Conservation (phyloP, 192 early-diverging fungal species). For the Entomortierella parvispora region DNA sequence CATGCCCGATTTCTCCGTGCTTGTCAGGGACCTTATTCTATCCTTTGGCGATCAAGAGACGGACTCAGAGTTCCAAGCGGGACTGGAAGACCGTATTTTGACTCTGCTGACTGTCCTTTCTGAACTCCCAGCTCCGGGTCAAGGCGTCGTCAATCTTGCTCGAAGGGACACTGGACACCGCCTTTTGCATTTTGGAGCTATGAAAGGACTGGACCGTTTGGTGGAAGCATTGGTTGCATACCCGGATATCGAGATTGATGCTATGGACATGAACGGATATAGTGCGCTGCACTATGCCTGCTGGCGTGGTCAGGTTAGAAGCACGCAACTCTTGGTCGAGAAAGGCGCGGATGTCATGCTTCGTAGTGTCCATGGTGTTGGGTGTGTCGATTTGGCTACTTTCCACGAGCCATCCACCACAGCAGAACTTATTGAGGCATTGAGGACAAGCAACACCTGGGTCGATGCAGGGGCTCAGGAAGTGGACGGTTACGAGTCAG, state of each 20-base stretch:
- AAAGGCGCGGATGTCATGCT: conserved; percentile 37
- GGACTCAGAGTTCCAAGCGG: conserved; percentile 51
- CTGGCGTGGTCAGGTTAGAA: conserved; percentile 57
- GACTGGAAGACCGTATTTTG: conserved; percentile 50
- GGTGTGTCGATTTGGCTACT: conserved; percentile 31
- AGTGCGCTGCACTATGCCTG: conserved; percentile 78
- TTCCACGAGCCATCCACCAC: conserved; percentile 7
- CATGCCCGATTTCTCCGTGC: conserved; percentile 15
- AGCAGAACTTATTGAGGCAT: conserved; percentile 12
- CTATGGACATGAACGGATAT: conserved; percentile 70
- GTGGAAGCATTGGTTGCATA: conserved; percentile 48
- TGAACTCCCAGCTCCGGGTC: conserved; percentile 23
- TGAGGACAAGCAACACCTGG: conserved; percentile 47
- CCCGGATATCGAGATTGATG: conserved; percentile 59
- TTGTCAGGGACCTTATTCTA: conserved; percentile 42
- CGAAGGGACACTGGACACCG: conserved; percentile 60
- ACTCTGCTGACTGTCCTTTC: conserved; percentile 37
- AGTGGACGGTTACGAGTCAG: conserved; percentile 32
- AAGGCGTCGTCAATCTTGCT: conserved; percentile 29
- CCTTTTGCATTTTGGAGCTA: conserved; percentile 71
- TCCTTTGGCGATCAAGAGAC: conserved; percentile 57
- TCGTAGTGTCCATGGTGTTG: conserved; percentile 35
- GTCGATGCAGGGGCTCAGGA: conserved; percentile 45
- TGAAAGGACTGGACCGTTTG: conserved; percentile 67
- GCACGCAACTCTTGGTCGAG: conserved; percentile 64